phyloP scores from a whole-genome alignment of 129 eudicot genomes.

The Erigeron canadensis region DNA sequence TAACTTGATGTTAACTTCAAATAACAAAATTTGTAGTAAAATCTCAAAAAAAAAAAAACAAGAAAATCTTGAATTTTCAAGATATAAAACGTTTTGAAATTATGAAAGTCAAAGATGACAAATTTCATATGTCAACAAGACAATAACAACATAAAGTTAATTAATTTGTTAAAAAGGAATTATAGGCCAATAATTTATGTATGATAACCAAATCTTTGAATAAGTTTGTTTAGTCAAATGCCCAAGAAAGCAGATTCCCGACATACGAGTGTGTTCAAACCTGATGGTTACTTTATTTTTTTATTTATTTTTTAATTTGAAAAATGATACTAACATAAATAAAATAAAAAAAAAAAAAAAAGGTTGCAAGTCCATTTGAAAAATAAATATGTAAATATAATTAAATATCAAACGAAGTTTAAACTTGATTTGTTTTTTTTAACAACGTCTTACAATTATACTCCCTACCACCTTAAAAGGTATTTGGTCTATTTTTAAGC shows the following conservation, averaged over 20 bases:
- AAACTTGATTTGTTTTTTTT: too few species aligned
- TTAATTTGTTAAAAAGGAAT: conserved; percentile 21
- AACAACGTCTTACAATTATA: too few species aligned
- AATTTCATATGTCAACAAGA: neutral
- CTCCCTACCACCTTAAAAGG: too few species aligned
- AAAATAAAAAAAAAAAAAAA: too few species aligned
- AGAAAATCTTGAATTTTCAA: neutral
- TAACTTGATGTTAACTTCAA: neutral
- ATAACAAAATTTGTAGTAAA: neutral
- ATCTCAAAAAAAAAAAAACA: neutral
- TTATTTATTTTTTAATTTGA: neutral
- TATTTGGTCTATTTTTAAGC: too few species aligned
- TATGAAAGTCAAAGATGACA: conserved; percentile 18
- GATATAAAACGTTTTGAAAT: conserved; percentile 4
- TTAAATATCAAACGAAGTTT: too few species aligned
- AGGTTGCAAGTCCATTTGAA: neutral
- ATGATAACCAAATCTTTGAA: conserved; percentile 28
- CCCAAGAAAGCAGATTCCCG: conserved; percentile 18
- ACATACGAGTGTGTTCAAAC: conserved; percentile 27
- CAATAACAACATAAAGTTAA: neutral
- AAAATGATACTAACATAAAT: neutral
- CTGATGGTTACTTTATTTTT: neutral
- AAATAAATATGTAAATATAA: too few species aligned
- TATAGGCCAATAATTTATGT: conserved; percentile 17
- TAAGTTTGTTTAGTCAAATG: conserved; percentile 14